Evolutionary conservation across 768 basidiomycete genomes (phyloP).

Genomic region (Xerocomellus chrysenteron): DNA sequence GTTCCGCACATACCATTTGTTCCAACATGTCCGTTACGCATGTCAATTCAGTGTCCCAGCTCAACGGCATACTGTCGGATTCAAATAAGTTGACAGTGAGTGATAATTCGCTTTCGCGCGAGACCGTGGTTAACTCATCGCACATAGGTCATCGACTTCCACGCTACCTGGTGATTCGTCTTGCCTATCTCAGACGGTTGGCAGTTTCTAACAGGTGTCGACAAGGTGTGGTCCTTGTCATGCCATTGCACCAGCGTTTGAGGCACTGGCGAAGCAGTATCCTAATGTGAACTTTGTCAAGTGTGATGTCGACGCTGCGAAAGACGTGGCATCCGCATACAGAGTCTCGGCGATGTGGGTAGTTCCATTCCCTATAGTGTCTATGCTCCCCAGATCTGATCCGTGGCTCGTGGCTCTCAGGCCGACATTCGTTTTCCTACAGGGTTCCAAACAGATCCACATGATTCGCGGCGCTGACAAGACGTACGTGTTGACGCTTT

Average conservation of each 20-base stretch:
- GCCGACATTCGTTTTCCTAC: constrained; percentile 84
- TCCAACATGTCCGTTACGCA: constrained; percentile 58
- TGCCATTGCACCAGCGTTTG: constrained; percentile 74
- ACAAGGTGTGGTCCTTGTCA: constrained; percentile 86
- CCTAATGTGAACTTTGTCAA: constrained; percentile 78
- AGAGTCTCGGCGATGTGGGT: constrained; percentile 71
- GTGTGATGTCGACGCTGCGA: constrained; percentile 72
- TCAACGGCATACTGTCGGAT: constrained; percentile 57
- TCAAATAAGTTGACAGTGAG: constrained; percentile 66
- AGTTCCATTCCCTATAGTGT: background rate
- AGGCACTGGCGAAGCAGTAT: constrained; percentile 67
- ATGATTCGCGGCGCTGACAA: constrained; percentile 71
- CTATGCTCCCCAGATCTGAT: background rate
- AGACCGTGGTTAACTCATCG: background rate
- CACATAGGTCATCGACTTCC: constrained; percentile 78
- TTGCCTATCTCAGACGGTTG: constrained; percentile 1
- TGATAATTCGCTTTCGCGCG: background rate
- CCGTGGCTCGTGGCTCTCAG: constrained; percentile 33
- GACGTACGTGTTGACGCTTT: constrained; percentile 41
- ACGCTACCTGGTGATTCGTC: constrained; percentile 68
- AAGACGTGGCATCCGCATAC: constrained; percentile 65
- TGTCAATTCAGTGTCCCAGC: constrained; percentile 59
- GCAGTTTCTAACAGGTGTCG: constrained; percentile 6
- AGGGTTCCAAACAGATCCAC: constrained; percentile 64
- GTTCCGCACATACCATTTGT: too few relatives aligned